Evolutionary conservation across 495 filamentous ascomycete genomes (phyloP).

Genomic region (Hypomontagnella submonticulosa): DNA sequence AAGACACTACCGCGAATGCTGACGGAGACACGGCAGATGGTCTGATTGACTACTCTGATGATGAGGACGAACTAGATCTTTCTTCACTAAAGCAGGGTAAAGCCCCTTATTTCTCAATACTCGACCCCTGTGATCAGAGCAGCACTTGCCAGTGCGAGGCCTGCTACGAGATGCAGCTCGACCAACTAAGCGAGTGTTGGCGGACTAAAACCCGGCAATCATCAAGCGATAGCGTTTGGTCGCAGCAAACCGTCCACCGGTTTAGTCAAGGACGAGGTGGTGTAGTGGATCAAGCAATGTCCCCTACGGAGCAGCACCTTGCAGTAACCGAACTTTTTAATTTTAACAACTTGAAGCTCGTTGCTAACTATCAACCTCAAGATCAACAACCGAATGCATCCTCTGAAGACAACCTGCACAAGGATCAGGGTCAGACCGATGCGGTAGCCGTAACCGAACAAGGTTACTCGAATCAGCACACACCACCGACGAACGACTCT

Average conservation of each 20-base stretch:
- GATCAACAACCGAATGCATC: slow-evolving; percentile 31
- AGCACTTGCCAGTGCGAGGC: slow-evolving; percentile 38
- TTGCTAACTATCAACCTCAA: slow-evolving; percentile 33
- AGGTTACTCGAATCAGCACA: slow-evolving; percentile 23
- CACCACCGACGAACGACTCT: slow-evolving; percentile 19
- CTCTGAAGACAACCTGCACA: slow-evolving; percentile 12
- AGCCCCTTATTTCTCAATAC: slow-evolving; percentile 11
- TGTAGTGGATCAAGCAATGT: not conserved
- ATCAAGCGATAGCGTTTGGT: not conserved
- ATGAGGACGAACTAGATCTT: slow-evolving; percentile 50
- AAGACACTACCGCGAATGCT: slow-evolving; percentile 34
- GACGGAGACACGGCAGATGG: slow-evolving; percentile 23
- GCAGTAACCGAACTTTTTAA: not conserved
- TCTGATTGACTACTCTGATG: slow-evolving; percentile 48
- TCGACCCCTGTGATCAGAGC: slow-evolving; percentile 2
- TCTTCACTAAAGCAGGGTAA: slow-evolving; percentile 45
- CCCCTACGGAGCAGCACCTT: not conserved
- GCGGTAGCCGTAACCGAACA: not conserved
- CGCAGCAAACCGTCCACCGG: not conserved
- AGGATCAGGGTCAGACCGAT: slow-evolving; percentile 17
- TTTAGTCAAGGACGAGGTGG: not conserved
- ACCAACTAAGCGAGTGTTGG: slow-evolving; percentile 16
- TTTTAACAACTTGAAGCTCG: not conserved
- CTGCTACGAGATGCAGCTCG: slow-evolving; percentile 38
- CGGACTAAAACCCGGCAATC: slow-evolving; percentile 5